phyloP scores from a whole-genome alignment of 2,329 filamentous ascomycete genomes.

The Aspergillus phoenicis region DNA sequence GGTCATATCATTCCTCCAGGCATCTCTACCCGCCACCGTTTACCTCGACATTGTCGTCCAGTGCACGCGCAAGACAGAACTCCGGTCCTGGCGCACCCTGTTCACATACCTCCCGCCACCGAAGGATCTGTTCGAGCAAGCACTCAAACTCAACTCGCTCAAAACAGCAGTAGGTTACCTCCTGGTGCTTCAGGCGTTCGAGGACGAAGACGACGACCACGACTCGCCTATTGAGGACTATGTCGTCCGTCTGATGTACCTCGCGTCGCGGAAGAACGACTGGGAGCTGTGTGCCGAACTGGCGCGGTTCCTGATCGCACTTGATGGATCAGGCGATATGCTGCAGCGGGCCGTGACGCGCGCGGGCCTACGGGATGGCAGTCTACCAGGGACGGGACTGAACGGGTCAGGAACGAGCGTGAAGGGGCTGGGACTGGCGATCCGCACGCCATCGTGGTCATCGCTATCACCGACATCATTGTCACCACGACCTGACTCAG shows the following conservation, averaged over 20 bases:
- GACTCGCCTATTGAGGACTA: slow-evolving; percentile 57
- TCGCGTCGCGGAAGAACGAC: slow-evolving; percentile 81
- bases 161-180: slow-evolving; percentile 97
- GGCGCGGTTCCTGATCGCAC: slow-evolving; percentile 88
- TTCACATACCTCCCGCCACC: slow-evolving; percentile 90
- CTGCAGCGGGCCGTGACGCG: slow-evolving; percentile 54
- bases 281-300: slow-evolving; percentile 97
- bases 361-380: slow-evolving; percentile 37
- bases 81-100: slow-evolving; percentile 90
- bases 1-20: slow-evolving; percentile 65
- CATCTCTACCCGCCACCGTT: slow-evolving; percentile 67
- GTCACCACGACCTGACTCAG: slow-evolving; percentile 20
- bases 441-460: slow-evolving; percentile 37
- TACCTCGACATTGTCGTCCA: slow-evolving; percentile 96
- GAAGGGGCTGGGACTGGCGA: slow-evolving; percentile 40
- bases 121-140: slow-evolving; percentile 90
- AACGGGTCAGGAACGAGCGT: slow-evolving; percentile 30
- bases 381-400: slow-evolving; percentile 18
- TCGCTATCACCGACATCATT: slow-evolving; percentile 35
- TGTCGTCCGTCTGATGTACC: slow-evolving; percentile 75
- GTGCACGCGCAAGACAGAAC: slow-evolving; percentile 95
- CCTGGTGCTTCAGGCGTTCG: slow-evolving; percentile 84
- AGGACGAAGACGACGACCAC: slow-evolving; percentile 52
- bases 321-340: slow-evolving; percentile 83
- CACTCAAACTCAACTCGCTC: slow-evolving; percentile 76